Conservation (phyloP, 2,329 filamentous ascomycete genomes). For the Penicillium frequentans region DNA sequence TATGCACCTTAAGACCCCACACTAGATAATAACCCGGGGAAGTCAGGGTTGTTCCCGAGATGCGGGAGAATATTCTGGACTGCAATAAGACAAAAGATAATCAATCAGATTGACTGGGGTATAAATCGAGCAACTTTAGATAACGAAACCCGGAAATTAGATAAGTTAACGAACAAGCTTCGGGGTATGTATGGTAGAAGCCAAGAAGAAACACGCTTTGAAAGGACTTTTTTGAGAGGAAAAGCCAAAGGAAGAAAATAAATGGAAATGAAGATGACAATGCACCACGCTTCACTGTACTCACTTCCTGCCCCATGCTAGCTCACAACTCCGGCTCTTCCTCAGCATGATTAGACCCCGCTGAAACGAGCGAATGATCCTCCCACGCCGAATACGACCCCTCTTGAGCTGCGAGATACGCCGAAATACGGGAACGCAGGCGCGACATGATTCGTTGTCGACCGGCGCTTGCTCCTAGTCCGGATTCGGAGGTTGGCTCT, state of each 20-base stretch:
- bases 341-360: slow-evolving; percentile 43
- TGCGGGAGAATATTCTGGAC: neutral
- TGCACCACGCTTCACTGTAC: neutral
- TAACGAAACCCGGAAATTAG: neutral
- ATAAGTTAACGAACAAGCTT: neutral
- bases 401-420: slow-evolving; percentile 43
- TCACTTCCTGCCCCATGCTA: neutral
- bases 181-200: neutral
- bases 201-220: neutral
- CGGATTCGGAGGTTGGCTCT: neutral
- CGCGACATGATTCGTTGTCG: slow-evolving; percentile 17
- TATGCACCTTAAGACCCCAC: neutral
- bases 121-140: neutral
- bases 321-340: slow-evolving; percentile 45
- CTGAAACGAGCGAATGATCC: slow-evolving; percentile 44
- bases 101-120: neutral
- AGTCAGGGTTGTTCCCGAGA: neutral
- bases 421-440: slow-evolving; percentile 27
- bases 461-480: neutral
- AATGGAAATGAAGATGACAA: neutral
- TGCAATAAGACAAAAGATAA: neutral
- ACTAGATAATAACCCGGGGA: neutral
- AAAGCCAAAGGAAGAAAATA: neutral
- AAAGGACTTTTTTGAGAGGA: neutral
- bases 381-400: slow-evolving; percentile 46